These are phyloP conservation scores for Picea sitchensis DNA, from an alignment of 75 land plant species.

Conservation along the genomic window DNA sequence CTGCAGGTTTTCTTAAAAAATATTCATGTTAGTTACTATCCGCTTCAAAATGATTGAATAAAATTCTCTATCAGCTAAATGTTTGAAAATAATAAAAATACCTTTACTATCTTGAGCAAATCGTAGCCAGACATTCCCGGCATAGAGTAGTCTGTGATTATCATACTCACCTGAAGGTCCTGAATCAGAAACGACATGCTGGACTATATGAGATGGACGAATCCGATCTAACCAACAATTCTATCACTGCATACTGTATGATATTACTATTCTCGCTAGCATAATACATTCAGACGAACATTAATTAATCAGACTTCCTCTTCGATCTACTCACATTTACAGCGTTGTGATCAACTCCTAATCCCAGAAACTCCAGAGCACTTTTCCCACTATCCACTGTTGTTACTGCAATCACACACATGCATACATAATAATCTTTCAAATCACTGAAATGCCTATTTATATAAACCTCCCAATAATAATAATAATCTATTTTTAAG, in stretches of 20 bases:
- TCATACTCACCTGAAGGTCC: conserved; percentile 30
- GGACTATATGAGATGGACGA: too few species aligned
- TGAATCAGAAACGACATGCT: not conserved
- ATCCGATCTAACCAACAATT: too few species aligned
- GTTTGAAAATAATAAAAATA: not conserved
- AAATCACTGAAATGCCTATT: too few species aligned
- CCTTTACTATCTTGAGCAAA: conserved; percentile 51
- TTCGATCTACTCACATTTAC: not conserved
- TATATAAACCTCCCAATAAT: too few species aligned
- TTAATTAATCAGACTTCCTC: not conserved
- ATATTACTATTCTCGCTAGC: too few species aligned
- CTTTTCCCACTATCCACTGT: conserved; percentile 65
- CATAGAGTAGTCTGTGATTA: conserved; percentile 55
- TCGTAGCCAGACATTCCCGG: conserved; percentile 63
- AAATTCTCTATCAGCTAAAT: too few species aligned
- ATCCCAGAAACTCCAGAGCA: conserved; percentile 61
- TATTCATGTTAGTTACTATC: too few species aligned
- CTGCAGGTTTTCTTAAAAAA: not conserved
- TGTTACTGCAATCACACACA: conserved; percentile 38
- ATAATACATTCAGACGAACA: too few species aligned
- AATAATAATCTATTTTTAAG: too few species aligned
- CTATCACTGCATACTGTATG: too few species aligned
- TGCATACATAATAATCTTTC: too few species aligned
- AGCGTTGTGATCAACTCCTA: conserved; percentile 12
- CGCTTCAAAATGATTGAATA: too few species aligned